Evolutionary conservation across 2,329 filamentous ascomycete genomes (phyloP), one percentile per base, ranked within the genome.

Genomic region (Aspergillus luchuensis): DNA sequence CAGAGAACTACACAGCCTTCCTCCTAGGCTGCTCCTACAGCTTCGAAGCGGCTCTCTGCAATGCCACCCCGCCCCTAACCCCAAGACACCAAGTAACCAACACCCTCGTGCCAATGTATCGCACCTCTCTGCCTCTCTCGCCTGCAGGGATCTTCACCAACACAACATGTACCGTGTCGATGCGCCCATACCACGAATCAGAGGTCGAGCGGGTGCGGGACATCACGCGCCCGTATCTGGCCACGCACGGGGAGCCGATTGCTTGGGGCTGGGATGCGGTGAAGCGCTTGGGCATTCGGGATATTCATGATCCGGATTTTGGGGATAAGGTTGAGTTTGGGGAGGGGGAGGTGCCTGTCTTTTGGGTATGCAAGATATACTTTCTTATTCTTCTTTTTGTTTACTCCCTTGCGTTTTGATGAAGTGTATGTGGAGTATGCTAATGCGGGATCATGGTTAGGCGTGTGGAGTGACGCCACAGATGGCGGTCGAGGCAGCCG

Each of bases 401-500:
- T 30, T 17, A n/a, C 19, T 7, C 25, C 25, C 25, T 41, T 47
- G 15, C 4, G 13, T 33, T 33, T 21, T 41, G 45, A 21, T 58
- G 19, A 8, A 8, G 23, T 43, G 36, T 21, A 15, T 28, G n/a
- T 41, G 13, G 8, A 15, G 4, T 25, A 25, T 25, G n/a, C 8
- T 36, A 36, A 19, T 38, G 8, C 87, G 30, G 84, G 81, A 87
- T 36, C 85, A 83, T 0, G 80, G 80, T 13, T 85, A 87, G 85
- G 87, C 85, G 0, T 89, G 87, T 68, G 87, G 87, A 36, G 86
- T 89, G 10, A 89, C 87, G 39, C 86, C 87, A 1, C 87, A 89
- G 68, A 83, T 87, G 68, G 86, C 85, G 13, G 84, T 89, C 1
- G 82, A 87, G 79, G 78, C 77, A 59, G 84, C 85, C 5, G 63